Percentiles rank a stretch among this genome's conserved stretches.
Evolutionary conservation across 345 rosid species (phyloP).

Genomic region (Salix brachista): DNA sequence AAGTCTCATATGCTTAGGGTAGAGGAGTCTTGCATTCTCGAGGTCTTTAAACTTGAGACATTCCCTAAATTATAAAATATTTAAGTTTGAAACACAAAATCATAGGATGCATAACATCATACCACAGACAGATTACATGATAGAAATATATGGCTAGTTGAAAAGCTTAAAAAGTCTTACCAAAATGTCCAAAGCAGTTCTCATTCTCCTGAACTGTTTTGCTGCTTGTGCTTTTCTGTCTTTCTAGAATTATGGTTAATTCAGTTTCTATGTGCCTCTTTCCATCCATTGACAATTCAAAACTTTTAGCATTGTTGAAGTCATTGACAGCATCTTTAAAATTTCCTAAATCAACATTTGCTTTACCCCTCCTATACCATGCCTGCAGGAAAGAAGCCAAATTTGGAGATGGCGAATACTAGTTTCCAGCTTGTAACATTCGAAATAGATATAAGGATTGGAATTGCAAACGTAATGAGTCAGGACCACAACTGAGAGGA

Average conservation of each 20-base stretch:
- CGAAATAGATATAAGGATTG: not conserved
- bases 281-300: slow-evolving; percentile 56
- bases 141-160: not conserved
- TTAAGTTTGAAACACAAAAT: not conserved
- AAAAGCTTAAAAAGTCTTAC: slow-evolving; percentile 30
- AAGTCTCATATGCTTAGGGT: no score
- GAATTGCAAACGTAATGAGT: not conserved
- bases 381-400: slow-evolving; percentile 37
- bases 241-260: slow-evolving; percentile 32
- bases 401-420: not conserved
- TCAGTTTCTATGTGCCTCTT: slow-evolving; percentile 74
- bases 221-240: slow-evolving; percentile 17
- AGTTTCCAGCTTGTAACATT: not conserved
- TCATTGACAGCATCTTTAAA: slow-evolving; percentile 50
- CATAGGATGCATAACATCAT: not conserved
- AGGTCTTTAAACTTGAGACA: no score
- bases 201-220: slow-evolving; percentile 9
- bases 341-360: slow-evolving; percentile 56
- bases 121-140: not conserved
- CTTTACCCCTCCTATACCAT: slow-evolving; percentile 86
- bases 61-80: no score
- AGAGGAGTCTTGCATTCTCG: no score
- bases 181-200: slow-evolving; percentile 12
- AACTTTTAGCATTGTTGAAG: slow-evolving; percentile 44
- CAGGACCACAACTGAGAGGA: no score